phyloP scores from a whole-genome alignment of 164 flowering plant species.

The Annona cherimola region DNA sequence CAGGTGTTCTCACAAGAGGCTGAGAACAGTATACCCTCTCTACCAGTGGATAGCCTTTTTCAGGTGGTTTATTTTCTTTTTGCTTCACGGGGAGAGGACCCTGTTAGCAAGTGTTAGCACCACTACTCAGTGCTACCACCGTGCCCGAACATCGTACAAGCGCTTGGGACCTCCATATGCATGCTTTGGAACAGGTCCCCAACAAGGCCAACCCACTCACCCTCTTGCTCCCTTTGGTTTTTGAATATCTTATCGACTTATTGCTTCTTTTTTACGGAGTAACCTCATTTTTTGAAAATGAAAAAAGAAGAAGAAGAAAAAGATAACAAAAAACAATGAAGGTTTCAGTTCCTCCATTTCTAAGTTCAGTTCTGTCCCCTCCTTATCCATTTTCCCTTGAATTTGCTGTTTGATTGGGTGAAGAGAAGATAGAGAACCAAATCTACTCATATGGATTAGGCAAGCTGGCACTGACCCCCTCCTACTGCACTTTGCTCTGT shows the following conservation, averaged over 20 bases:
- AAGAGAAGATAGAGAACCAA: conserved; percentile 86
- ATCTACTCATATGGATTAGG: conserved; percentile 73
- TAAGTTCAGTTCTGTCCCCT: background rate
- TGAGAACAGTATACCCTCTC: background rate
- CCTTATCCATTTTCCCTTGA: conserved; percentile 65
- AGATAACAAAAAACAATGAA: background rate
- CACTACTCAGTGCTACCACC: background rate
- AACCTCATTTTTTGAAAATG: too few relatives aligned
- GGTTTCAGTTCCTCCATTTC: background rate
- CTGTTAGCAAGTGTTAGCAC: background rate
- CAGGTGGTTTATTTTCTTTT: background rate
- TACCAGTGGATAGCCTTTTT: background rate
- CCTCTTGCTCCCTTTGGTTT: conserved; percentile 9
- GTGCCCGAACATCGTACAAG: background rate
- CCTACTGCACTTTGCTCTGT: conserved; percentile 81
- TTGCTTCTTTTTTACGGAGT: background rate
- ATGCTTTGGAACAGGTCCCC: conserved; percentile 1
- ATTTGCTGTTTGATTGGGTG: conserved; percentile 85
- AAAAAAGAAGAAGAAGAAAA: too few relatives aligned
- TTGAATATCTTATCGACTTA: conserved; percentile 17
- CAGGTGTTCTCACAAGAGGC: background rate
- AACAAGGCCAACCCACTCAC: conserved; percentile 8
- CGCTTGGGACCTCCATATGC: background rate
- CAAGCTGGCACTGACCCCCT: conserved; percentile 95
- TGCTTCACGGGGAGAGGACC: background rate